Base-by-base conservation (phyloP, 495 filamentous ascomycete genomes). In the Aspergillus carlsbadensis region DNA sequence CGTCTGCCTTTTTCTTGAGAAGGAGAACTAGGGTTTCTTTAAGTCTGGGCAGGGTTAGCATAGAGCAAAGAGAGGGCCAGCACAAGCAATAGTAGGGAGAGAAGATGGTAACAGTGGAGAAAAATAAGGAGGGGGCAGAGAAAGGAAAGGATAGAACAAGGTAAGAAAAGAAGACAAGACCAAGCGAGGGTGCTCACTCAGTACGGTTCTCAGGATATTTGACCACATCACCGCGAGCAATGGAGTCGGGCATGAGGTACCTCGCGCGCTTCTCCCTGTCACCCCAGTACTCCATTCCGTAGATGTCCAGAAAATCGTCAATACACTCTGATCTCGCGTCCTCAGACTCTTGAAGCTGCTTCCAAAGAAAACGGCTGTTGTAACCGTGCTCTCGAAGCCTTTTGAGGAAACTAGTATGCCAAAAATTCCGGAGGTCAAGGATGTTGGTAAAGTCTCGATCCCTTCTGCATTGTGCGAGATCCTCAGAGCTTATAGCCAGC, bases 371-470 rank as follows among this genome's bases (percentile, higher is more conserved):
- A 5, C 8, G 43, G 5, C n/a, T 33, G 15, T 48, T 22, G 13
- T 52, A 20, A 20, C 21, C 51, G 10, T 57, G 37, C 0, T 55
- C 26, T 11, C 29, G n/a, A 10, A 62, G 22, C 11, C 13, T 40
- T 5, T 31, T 47, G n/a, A 62, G 22, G 24, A 62, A 58, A 4
- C 41, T 4, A 10, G 41, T 33, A 15, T 58, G 50, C 21, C 50
- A 22, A 1, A 35, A 13, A 6, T 51, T 13, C 29, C 58, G 29
- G 37, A 62, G 36, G 15, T 58, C 55, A 5, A 58, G 31, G 10
- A 62, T 29, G n/a, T 41, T 54, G 13, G 59, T 62, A 35, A 62
- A 62, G 22, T 54, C 46, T 7, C 55, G 54, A 26, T 51, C 15
- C 0, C 34, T 18, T 26, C 47, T 14, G 10, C 20, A 51, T 1